Base-by-base conservation (phyloP, 768 basidiomycete genomes). In the Rickenella mellea region DNA sequence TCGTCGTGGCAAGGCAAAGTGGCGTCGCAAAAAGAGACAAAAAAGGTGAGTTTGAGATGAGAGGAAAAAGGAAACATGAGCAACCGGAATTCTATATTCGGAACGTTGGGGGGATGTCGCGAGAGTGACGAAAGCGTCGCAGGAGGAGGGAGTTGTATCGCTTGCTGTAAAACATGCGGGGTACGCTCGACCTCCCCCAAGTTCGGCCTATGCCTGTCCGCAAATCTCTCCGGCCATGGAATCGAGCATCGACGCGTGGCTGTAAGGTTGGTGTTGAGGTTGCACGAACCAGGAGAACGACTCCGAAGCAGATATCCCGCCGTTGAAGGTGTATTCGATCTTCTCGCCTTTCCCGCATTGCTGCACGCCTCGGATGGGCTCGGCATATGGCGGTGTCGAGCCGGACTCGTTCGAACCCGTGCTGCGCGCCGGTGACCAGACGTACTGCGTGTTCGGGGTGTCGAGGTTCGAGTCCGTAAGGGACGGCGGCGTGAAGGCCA, bases 371-470 rank as follows among this genome's bases (percentile, higher is more conserved):
- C 7, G 7, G 10, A 9, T 17, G 10, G 4, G 19, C 9, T 36
- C 33, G 3, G 15, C 33, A 15, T 36, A 36, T 17, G 33, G 15
- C 11, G 10, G 33, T 14, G 19, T 22, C 11, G 7, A 36, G 33
- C 33, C 33, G 9, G 33, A 36, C 7, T 36, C 33, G 33, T 17
- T 36, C 7, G 50, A 22, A 27, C 27, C 40, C 32, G 27, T 17
- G 41, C 40, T 54, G 20, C 48, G 12, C 20, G 49, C 49, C 41
- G 47, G 21, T 7, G 55, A 41, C 15, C 52, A 54, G 22, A 41
- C 29, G 12, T n/a, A 19, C 17, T 43, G 17, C 11, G 26, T 31
- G 32, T 14, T 21, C 19, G 41, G 29, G 41, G 41, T 28, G 14
- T 28, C 41, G 19, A 20, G 26, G 41, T 26, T 11, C 11, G 11